A percentile compares a stretch with the other conserved stretches of the same genome.
Evolutionary conservation across 2,329 filamentous ascomycete genomes (phyloP).

Genomic region (Beauveria pseudobassiana): DNA sequence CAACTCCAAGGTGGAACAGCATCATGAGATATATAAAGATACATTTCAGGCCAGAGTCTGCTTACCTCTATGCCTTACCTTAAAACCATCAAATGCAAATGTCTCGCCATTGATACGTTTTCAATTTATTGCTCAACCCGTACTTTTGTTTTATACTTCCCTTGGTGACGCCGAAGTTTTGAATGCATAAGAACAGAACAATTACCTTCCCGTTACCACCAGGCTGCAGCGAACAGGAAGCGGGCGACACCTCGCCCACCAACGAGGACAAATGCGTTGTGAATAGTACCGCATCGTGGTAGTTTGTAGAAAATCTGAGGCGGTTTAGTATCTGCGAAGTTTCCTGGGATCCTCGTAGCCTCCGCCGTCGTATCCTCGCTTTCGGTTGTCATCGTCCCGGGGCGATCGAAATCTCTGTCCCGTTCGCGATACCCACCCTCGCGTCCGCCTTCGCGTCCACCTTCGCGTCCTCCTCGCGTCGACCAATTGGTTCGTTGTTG

Average conservation of each 20-base stretch:
- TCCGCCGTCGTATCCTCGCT: slow-evolving; percentile 70
- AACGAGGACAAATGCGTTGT: neutral
- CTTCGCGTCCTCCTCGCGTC: slow-evolving; percentile 40
- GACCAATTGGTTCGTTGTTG: slow-evolving; percentile 77
- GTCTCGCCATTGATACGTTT: neutral
- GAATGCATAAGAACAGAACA: slow-evolving; percentile 5
- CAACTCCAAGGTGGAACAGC: neutral
- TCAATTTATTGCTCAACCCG: neutral
- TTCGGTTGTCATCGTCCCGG: slow-evolving; percentile 51
- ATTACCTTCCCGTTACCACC: slow-evolving; percentile 6
- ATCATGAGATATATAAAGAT: neutral
- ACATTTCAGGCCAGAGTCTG: slow-evolving; percentile 6
- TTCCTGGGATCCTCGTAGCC: slow-evolving; percentile 72
- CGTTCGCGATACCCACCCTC: slow-evolving; percentile 39
- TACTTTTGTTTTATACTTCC: neutral
- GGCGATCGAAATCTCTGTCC: slow-evolving; percentile 45
- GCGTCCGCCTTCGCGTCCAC: slow-evolving; percentile 28
- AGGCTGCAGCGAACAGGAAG: neutral
- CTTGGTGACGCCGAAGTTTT: slow-evolving; percentile 1
- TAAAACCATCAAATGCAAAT: neutral
- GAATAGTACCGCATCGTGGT: neutral
- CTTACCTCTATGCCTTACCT: slow-evolving; percentile 13
- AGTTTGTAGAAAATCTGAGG: neutral
- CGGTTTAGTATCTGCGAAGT: slow-evolving; percentile 52
- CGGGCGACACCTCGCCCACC: neutral